phyloP scores from a whole-genome alignment of 306 rosid species.

The Nissolia schottii region DNA sequence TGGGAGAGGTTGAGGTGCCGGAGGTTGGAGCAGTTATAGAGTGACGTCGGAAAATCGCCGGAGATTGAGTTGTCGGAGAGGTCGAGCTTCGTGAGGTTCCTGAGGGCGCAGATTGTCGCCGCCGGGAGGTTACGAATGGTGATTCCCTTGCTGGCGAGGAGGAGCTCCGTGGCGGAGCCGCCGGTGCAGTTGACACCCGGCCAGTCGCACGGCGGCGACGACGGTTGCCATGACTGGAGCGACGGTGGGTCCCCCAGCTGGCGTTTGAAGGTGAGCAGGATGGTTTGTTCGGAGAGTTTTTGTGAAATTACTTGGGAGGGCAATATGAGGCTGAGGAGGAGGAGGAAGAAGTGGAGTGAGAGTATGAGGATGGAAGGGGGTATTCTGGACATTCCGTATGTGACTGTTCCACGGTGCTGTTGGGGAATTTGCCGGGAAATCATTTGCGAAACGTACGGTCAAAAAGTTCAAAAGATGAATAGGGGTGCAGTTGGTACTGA shows the following conservation, averaged over 20 bases:
- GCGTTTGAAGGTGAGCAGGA: slow-evolving; percentile 43
- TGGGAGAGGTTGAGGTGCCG: slow-evolving; percentile 52
- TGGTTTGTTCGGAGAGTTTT: slow-evolving; percentile 28
- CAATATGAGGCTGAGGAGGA: slow-evolving; percentile 15
- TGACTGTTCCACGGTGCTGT: not conserved
- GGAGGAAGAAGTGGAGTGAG: slow-evolving; percentile 14
- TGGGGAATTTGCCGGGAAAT: slow-evolving; percentile 47
- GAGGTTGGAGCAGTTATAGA: slow-evolving; percentile 73
- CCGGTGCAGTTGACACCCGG: slow-evolving; percentile 45
- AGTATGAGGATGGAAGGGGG: not conserved
- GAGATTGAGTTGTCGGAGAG: slow-evolving; percentile 55
- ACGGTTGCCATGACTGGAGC: slow-evolving; percentile 53
- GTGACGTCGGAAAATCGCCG: slow-evolving; percentile 56
- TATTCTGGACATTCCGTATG: slow-evolving; percentile 33
- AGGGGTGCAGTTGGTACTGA: not conserved
- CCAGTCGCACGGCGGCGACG: slow-evolving; percentile 72
- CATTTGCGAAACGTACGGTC: not conserved
- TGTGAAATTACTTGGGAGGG: slow-evolving; percentile 50
- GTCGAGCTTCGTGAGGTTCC: slow-evolving; percentile 41
- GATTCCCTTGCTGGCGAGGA: slow-evolving; percentile 35
- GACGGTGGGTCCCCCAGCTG: slow-evolving; percentile 64
- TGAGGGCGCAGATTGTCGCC: slow-evolving; percentile 49
- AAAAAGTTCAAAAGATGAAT: slow-evolving; percentile 39
- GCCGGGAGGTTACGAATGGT: slow-evolving; percentile 39
- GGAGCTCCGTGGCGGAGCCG: slow-evolving; percentile 39